Percentiles rank a stretch among this genome's conserved stretches.
Evolutionary conservation across 768 basidiomycete species (phyloP).

Genomic region (Tubosaeta brunneosetosa): DNA sequence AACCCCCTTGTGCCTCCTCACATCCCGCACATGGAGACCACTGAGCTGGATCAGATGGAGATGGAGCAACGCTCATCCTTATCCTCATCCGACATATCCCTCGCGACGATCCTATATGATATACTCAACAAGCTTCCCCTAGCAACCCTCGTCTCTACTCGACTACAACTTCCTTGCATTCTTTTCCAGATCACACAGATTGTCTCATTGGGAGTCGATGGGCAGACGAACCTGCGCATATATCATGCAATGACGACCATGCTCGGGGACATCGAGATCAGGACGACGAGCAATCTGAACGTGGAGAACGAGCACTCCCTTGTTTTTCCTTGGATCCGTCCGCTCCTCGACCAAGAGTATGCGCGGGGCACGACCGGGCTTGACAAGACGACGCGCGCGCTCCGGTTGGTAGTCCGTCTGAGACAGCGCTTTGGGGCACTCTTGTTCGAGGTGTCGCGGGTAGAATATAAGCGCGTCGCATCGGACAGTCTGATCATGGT

Average conservation of each 20-base stretch:
- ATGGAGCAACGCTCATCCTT: background rate
- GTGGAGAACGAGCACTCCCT: background rate
- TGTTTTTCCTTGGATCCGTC: background rate
- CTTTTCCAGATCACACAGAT: background rate
- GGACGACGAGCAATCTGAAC: background rate
- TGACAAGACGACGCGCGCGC: background rate
- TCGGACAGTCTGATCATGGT: constrained; percentile 1
- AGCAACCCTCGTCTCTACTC: background rate
- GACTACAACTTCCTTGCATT: constrained; percentile 4
- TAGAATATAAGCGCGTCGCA: background rate
- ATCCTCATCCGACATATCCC: background rate
- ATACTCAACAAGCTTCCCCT: background rate
- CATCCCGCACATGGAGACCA: background rate
- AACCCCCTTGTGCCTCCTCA: background rate
- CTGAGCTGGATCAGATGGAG: background rate
- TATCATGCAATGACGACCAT: background rate
- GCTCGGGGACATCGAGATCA: background rate
- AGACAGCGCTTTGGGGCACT: constrained; percentile 2
- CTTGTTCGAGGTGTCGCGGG: constrained; percentile 1
- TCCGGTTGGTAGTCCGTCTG: constrained; percentile 1
- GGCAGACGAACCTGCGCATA: background rate
- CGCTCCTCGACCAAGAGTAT: constrained; percentile 4
- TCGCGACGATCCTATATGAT: background rate
- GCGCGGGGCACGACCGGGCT: background rate
- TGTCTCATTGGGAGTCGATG: background rate